Evolutionary conservation across 805 yeast genomes (phyloP).

Genomic region (Candida pseudoglaebosa): DNA sequence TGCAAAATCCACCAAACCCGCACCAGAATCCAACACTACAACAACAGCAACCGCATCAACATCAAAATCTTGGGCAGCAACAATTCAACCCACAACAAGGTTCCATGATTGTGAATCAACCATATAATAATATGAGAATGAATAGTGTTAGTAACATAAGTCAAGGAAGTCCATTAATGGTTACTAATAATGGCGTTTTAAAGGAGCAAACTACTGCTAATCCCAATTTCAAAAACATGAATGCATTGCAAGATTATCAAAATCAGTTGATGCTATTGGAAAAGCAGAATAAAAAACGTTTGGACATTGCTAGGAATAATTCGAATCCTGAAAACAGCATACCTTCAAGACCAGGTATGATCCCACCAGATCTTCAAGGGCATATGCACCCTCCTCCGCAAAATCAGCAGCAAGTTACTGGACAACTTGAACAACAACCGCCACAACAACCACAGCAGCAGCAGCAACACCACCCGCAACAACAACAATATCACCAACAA

Average conservation of each 20-base stretch:
- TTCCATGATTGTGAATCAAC: slow-evolving; percentile 3
- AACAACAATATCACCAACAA: slow-evolving; percentile 9
- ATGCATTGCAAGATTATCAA: slow-evolving; percentile 78
- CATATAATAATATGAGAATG: slow-evolving; percentile 10
- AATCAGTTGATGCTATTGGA: slow-evolving; percentile 73
- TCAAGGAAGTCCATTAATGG: slow-evolving; percentile 4
- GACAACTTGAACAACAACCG: slow-evolving; percentile 1
- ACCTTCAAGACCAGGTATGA: slow-evolving; percentile 14
- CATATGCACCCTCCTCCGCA: neutral
- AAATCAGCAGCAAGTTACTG: too few relatives aligned
- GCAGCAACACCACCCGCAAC: slow-evolving; percentile 7
- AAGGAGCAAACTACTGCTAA: slow-evolving; percentile 2
- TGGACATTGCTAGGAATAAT: slow-evolving; percentile 48
- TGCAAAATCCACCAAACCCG: slow-evolving; percentile 9
- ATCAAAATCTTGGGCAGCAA: slow-evolving; percentile 1
- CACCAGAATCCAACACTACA: too few relatives aligned
- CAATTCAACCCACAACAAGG: neutral
- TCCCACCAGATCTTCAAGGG: slow-evolving; percentile 20
- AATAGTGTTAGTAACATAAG: slow-evolving; percentile 12
- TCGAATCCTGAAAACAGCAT: slow-evolving; percentile 17
- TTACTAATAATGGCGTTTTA: slow-evolving; percentile 1
- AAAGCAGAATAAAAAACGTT: slow-evolving; percentile 66
- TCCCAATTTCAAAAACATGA: slow-evolving; percentile 29
- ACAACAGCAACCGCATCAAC: neutral
- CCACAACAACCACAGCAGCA: slow-evolving; percentile 10